Conservation (phyloP, 2,329 filamentous ascomycete species). For the Trichoderma oligosporum region DNA sequence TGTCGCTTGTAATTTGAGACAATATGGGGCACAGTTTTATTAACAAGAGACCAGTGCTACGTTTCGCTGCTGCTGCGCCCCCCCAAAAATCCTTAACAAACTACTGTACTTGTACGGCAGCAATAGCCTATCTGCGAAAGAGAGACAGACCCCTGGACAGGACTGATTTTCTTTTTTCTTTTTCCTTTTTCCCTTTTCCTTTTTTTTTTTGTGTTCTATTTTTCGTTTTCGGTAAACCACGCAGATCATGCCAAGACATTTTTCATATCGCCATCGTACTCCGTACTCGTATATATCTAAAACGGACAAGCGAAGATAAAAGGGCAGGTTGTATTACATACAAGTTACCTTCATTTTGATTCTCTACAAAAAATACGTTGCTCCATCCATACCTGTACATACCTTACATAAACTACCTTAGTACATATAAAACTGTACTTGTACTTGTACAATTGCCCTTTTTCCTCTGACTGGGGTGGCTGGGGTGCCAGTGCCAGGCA, state of each 20-base stretch:
- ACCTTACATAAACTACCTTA: too few species aligned
- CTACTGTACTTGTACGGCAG: not conserved
- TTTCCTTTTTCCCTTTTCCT: not conserved
- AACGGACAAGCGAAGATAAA: not conserved
- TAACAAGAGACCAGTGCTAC: constrained; percentile 13
- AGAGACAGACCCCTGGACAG: not conserved
- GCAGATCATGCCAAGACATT: constrained; percentile 4
- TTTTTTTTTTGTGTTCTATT: not conserved
- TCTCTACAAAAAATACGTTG: too few species aligned
- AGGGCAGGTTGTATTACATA: not conserved
- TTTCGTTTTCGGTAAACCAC: not conserved
- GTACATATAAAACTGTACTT: too few species aligned
- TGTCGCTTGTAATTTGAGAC: constrained; percentile 19
- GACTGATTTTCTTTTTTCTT: not conserved
- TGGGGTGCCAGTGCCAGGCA: not conserved
- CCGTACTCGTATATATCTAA: not conserved
- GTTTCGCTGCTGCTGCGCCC: constrained; percentile 16
- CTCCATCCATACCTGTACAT: too few species aligned
- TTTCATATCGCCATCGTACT: not conserved
- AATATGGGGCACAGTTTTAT: constrained; percentile 17
- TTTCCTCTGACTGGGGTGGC: not conserved
- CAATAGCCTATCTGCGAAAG: not conserved
- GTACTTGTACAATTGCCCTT: not conserved
- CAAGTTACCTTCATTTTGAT: not conserved
- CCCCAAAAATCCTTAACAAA: constrained; percentile 5